Evolutionary conservation across 169 alveolate genomes (phyloP).

Genomic region (Babesia caballi): DNA sequence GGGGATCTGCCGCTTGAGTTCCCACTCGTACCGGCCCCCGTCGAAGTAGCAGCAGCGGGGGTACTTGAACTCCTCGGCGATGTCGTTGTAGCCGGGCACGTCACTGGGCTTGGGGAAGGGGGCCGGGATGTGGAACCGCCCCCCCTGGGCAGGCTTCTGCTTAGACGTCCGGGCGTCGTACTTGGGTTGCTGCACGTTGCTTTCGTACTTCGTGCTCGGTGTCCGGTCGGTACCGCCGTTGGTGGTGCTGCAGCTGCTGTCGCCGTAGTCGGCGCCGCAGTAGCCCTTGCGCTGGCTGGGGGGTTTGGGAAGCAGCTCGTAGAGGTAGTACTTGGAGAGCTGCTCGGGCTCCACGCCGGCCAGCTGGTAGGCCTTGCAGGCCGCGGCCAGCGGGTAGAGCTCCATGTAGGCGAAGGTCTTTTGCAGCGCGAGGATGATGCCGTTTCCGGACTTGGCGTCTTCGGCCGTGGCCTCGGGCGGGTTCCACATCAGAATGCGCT

Average conservation of each 20-base stretch:
- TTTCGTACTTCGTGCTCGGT: neutral
- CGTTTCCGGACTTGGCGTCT: conserved; percentile 44
- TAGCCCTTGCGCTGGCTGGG: conserved; percentile 18
- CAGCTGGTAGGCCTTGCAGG: conserved; percentile 62
- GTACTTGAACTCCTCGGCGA: conserved; percentile 1
- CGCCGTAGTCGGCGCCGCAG: neutral
- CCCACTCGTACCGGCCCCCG: conserved; percentile 68
- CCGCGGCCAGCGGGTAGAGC: conserved; percentile 80
- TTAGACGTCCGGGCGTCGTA: neutral
- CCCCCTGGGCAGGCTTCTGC: neutral
- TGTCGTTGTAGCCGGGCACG: conserved; percentile 11
- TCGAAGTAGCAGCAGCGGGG: conserved; percentile 54
- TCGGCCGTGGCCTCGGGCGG: conserved; percentile 39
- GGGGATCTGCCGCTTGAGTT: neutral
- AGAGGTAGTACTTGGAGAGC: conserved; percentile 51
- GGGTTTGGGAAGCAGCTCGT: conserved; percentile 49
- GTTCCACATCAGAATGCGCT: conserved; percentile 70
- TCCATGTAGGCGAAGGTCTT: conserved; percentile 82
- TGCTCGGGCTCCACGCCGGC: conserved; percentile 36
- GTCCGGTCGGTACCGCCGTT: neutral
- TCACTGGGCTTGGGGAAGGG: conserved; percentile 23
- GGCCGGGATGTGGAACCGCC: conserved; percentile 1
- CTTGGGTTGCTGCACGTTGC: neutral
- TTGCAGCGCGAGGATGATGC: conserved; percentile 80
- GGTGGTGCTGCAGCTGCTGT: neutral